Conservation (phyloP, 2,329 filamentous ascomycete species). For the Tolypocladium guangdongense region DNA sequence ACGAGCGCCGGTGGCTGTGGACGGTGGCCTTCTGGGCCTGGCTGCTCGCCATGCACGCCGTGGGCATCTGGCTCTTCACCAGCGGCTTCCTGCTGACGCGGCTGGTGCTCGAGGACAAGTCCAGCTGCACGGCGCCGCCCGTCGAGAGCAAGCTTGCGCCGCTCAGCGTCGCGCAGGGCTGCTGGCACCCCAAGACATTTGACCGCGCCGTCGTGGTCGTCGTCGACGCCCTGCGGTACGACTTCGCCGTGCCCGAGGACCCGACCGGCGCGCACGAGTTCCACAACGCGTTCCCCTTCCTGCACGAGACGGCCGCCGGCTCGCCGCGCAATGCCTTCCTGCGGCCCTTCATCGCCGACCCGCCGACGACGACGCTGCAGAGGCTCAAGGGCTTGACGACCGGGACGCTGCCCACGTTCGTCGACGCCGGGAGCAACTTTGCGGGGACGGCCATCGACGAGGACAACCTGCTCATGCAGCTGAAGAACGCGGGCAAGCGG, state of each 20-base stretch:
- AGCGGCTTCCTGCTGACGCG: slow-evolving; percentile 90
- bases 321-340: slow-evolving; percentile 77
- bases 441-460: slow-evolving; percentile 92
- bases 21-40: slow-evolving; percentile 57
- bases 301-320: slow-evolving; percentile 70
- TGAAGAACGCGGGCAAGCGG: slow-evolving; percentile 54
- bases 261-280: slow-evolving; percentile 39
- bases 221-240: slow-evolving; percentile 89
- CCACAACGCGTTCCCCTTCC: slow-evolving; percentile 77
- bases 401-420: slow-evolving; percentile 86
- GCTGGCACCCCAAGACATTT: slow-evolving; percentile 94
- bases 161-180: slow-evolving; percentile 51
- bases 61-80: slow-evolving; percentile 85
- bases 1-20: slow-evolving; percentile 45
- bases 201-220: slow-evolving; percentile 83
- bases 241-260: slow-evolving; percentile 75
- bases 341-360: slow-evolving; percentile 91
- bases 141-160: slow-evolving; percentile 35
- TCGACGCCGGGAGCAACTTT: slow-evolving; percentile 91
- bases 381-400: slow-evolving; percentile 89
- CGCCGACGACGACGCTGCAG: slow-evolving; percentile 87
- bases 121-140: slow-evolving; percentile 58
- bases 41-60: slow-evolving; percentile 61
- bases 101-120: slow-evolving; percentile 66
- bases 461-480: slow-evolving; percentile 63